Evolutionary conservation across 2,329 filamentous ascomycete species (phyloP), one percentile per base, ranked within the genome.

Genomic region (Pseudogymnoascus sp.): DNA sequence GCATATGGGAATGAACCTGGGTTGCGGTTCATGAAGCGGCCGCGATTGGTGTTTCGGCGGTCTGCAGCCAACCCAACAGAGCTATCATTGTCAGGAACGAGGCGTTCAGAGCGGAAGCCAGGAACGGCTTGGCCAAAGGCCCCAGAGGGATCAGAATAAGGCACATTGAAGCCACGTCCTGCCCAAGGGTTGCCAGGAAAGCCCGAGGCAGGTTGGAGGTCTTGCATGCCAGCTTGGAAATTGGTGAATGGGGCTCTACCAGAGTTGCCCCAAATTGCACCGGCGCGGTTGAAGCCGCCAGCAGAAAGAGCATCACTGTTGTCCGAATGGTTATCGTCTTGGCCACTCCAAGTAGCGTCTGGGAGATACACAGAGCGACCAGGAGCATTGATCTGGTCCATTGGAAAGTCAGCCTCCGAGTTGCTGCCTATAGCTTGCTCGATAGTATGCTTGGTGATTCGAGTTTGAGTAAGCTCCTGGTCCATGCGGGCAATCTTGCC

Each of bases 401-500:
- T 59, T 65, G 70, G 35, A 66, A 68, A 73, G 47, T 79, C 77
- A 24, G 73, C 70, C 59, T 80, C 81, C 5, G 76, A 76, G 4
- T 76, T 73, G 63, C 77, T 74, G n/a, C 79, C 78, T 60, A 82
- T 76, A 7, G 72, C 74, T 66, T 83, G 81, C 57, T 84, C 82
- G 61, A 82, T 75, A 9, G 84, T 87, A 60, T 82, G 77, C 68
- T 83, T 84, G 35, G 78, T 77, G 61, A 84, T 80, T 31, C 84
- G 84, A 24, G 79, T 84, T 65, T 88, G 84, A 39, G 84, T 80
- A 63, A 90, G 79, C 74, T 91, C 86, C 60, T 89, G 81, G 62
- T 89, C 87, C 70, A 92, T 84, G 62, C 83, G 85, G 50, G 81
- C 82, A 69, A 92, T 89, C 69, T 86, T 83, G 71, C 79, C 85